Conservation (phyloP, 176 grass and related monocot species). For the Pontederia paniculata region DNA sequence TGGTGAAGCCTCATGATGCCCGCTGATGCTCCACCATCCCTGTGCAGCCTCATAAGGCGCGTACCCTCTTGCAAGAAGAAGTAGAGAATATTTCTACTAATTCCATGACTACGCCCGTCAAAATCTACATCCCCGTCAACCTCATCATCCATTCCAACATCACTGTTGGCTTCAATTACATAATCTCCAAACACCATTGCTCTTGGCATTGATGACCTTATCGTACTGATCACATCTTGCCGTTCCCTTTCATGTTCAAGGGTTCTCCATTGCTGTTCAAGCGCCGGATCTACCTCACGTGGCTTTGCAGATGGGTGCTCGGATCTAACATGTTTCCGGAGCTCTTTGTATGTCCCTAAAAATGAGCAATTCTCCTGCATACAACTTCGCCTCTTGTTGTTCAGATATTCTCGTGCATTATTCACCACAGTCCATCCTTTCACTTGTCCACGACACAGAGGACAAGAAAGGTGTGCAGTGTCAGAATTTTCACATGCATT, state of each 20-base stretch:
- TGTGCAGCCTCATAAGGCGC: conserved; percentile 51
- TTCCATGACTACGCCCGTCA: conserved; percentile 13
- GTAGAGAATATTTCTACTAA: conserved; percentile 48
- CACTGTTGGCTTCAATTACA: conserved; percentile 36
- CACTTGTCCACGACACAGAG: conserved; percentile 83
- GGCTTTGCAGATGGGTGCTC: conserved; percentile 74
- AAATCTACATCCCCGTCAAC: conserved; percentile 31
- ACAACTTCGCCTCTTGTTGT: conserved; percentile 68
- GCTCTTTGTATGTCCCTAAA: conserved; percentile 77
- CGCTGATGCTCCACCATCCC: conserved; percentile 14
- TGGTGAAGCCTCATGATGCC: conserved; percentile 45
- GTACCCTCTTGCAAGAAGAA: conserved; percentile 79
- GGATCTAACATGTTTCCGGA: conserved; percentile 66
- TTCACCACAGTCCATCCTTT: conserved; percentile 97
- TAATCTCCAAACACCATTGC: conserved; percentile 87
- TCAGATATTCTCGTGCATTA: conserved; percentile 71
- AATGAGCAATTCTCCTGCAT: conserved; percentile 85
- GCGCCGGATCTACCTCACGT: conserved; percentile 54
- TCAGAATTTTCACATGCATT: conserved; percentile 38
- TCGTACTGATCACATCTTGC: conserved; percentile 74
- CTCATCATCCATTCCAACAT: conserved; percentile 43
- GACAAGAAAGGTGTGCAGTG: conserved; percentile 57
- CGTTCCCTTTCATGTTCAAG: conserved; percentile 86
- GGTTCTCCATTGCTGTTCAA: conserved; percentile 83
- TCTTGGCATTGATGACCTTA: conserved; percentile 69